Evolutionary conservation across 2,329 filamentous ascomycete genomes (phyloP), one percentile per base, ranked within the genome.

Genomic region (Alternaria solani): DNA sequence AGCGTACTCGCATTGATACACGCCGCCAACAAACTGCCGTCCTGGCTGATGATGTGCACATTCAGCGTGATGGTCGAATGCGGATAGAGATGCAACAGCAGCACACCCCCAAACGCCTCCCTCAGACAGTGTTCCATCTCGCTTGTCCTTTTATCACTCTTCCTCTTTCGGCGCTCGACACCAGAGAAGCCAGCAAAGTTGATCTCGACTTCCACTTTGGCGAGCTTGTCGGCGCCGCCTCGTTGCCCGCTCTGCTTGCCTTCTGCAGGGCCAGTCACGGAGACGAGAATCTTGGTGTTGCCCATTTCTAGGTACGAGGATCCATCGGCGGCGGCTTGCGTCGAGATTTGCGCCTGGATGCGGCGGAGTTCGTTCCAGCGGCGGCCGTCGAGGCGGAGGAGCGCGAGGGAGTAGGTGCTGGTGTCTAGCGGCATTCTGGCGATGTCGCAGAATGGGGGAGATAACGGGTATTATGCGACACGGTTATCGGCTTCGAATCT

Each of bases 311-410:
- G 88, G 80, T 97, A 97, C 63, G 91, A 92, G 44, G 92, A 96
- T 36, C 95, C 95, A 71, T 98, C 95, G 56, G 94, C 93, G 51
- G 94, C 91, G 62, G 94, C 90, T 80, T 97, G 95, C 1, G 93
- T 97, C 63, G 91, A 91, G 75, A 99, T 93, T 80, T 96, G 92
- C 48, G 91, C 94, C 75, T 93, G 89, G 51, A 97, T 86, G 7
- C 92, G 89, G 28, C 95, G 93, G 39, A 99, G 87, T 79, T 99
- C 95, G 82, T 99, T 98, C 95, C 95, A 99, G 71, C 95, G 89
- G 62, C 95, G 89, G 91, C 94, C 84, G 68, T 86, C 84, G 57
- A 86, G 80, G 65, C 84, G 84, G 54, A 86, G 79, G 56, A 95
- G 90, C 63, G 93, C 93, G 63, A 97, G 88, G 51, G 89, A 88